Evolutionary conservation across 805 yeast species (phyloP).

Genomic region (Sungouiella blattae): DNA sequence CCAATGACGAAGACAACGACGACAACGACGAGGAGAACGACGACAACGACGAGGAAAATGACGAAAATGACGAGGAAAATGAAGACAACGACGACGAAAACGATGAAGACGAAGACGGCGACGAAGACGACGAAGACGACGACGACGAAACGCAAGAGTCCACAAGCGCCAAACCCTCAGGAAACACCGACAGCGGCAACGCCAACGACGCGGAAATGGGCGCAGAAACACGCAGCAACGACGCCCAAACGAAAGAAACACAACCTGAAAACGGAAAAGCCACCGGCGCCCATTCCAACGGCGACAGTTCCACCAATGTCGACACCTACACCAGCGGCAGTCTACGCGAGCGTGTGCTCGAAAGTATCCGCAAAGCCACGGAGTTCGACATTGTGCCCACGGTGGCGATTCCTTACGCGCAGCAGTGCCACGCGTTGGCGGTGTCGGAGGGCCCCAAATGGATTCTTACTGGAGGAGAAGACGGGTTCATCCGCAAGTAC

Average conservation of each 20-base stretch:
- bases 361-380: conserved; percentile 48
- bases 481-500: conserved; percentile 87
- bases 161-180: too few species aligned
- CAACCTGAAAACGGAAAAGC: too few species aligned
- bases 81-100: conserved; percentile 22
- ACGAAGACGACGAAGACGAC: conserved; percentile 23
- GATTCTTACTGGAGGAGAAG: conserved; percentile 93
- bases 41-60: conserved; percentile 18
- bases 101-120: conserved; percentile 20
- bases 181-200: conserved; percentile 14
- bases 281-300: too few species aligned
- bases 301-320: background rate
- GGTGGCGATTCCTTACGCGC: conserved; percentile 81
- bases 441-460: conserved; percentile 78
- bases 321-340: background rate
- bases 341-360: conserved; percentile 24
- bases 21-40: conserved; percentile 12
- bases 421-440: conserved; percentile 74
- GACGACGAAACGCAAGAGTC: too few species aligned
- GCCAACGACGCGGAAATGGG: too few species aligned
- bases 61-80: conserved; percentile 18
- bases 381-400: conserved; percentile 74
- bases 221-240: too few species aligned
- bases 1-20: conserved; percentile 8
- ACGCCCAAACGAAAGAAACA: conserved; percentile 1